Conservation (phyloP, 2,329 filamentous ascomycete genomes). For the Phialophora verrucosa region DNA sequence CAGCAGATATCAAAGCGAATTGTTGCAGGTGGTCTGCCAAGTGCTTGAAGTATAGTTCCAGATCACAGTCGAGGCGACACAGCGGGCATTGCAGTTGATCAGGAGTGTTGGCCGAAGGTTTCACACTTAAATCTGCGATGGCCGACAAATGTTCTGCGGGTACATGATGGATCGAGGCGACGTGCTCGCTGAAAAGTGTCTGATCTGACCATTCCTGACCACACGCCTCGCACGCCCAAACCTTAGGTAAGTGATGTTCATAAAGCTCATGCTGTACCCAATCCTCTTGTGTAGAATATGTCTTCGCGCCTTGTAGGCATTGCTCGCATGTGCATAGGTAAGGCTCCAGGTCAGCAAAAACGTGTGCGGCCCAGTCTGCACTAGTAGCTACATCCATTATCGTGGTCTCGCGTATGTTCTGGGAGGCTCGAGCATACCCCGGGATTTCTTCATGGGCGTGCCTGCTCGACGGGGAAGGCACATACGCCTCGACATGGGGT, state of each 20-base stretch:
- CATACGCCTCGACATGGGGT: not conserved
- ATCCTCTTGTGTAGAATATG: not conserved
- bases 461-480: not conserved
- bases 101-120: not conserved
- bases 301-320: not conserved
- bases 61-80: not conserved
- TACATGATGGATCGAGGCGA: not conserved
- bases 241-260: not conserved
- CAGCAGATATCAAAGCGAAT: not conserved
- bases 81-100: not conserved
- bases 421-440: not conserved
- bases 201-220: not conserved
- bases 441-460: not conserved
- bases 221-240: slow-evolving; percentile 4
- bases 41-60: slow-evolving; percentile 2
- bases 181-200: not conserved
- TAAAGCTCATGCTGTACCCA: slow-evolving; percentile 3
- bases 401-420: not conserved
- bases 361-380: slow-evolving; percentile 1
- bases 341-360: slow-evolving; percentile 10
- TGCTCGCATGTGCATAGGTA: slow-evolving; percentile 8
- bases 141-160: not conserved
- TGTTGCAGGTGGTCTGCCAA: slow-evolving; percentile 7
- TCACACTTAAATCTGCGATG: not conserved
- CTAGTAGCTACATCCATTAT: not conserved